Conservation (phyloP, 2,329 filamentous ascomycete genomes). For the Fusarium sp. region DNA sequence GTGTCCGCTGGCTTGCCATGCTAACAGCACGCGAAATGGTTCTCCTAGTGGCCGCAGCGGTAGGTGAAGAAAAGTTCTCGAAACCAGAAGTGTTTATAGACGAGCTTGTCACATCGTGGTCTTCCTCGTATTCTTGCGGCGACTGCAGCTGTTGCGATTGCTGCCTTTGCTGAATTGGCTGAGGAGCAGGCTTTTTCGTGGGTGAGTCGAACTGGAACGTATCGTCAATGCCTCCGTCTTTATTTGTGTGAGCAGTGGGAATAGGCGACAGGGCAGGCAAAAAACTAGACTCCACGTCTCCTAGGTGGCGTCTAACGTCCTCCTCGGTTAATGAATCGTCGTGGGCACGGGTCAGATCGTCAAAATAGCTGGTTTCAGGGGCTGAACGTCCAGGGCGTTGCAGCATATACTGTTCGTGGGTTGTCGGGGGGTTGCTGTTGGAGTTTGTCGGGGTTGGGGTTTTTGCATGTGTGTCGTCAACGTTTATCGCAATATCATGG, state of each 20-base stretch:
- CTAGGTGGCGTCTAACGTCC: constrained; percentile 66
- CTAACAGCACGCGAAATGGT: constrained; percentile 65
- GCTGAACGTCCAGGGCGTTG: constrained; percentile 37
- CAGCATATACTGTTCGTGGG: constrained; percentile 31
- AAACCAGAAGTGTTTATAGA: constrained; percentile 62
- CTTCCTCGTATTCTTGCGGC: constrained; percentile 21
- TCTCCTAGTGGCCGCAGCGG: constrained; percentile 65
- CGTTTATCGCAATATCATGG: constrained; percentile 35
- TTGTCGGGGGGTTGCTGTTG: constrained; percentile 17
- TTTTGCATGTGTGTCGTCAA: constrained; percentile 28
- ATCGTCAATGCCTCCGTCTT: constrained; percentile 60
- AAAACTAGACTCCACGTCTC: constrained; percentile 76
- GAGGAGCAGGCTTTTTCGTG: constrained; percentile 49
- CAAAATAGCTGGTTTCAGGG: constrained; percentile 58
- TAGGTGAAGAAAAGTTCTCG: constrained; percentile 67
- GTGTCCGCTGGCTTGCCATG: constrained; percentile 52
- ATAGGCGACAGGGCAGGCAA: constrained; percentile 69
- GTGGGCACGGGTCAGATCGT: constrained; percentile 51
- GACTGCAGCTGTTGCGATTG: not conserved
- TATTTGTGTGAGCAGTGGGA: constrained; percentile 57
- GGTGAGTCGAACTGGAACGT: constrained; percentile 69
- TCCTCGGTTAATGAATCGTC: constrained; percentile 66
- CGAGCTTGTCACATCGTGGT: constrained; percentile 45
- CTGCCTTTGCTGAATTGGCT: constrained; percentile 32
- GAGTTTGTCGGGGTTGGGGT: constrained; percentile 12